Evolutionary conservation across 352 stramenopile species (phyloP).

Genomic region (Albugo candida): DNA sequence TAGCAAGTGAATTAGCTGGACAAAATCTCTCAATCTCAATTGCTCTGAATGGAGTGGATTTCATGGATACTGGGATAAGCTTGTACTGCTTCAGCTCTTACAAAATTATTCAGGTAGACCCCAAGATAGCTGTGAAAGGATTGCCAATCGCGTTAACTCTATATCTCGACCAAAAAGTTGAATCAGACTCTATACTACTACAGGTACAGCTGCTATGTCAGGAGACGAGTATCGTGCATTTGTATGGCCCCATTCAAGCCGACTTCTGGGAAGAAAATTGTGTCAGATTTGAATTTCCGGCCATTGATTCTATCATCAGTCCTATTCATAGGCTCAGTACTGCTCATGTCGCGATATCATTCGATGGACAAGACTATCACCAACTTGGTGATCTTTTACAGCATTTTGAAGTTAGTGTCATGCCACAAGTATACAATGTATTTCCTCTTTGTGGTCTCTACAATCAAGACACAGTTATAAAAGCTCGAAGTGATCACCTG

Average conservation of each 20-base stretch:
- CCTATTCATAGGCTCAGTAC: slow-evolving; percentile 15
- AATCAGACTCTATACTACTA: slow-evolving; percentile 24
- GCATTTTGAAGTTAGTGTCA: slow-evolving; percentile 35
- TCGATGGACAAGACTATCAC: slow-evolving; percentile 30
- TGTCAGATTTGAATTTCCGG: slow-evolving; percentile 24
- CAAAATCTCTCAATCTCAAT: slow-evolving; percentile 30
- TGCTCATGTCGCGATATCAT: slow-evolving; percentile 26
- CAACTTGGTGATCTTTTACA: slow-evolving; percentile 21
- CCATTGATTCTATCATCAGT: slow-evolving; percentile 15
- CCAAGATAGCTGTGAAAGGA: slow-evolving; percentile 29
- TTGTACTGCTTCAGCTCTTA: slow-evolving; percentile 41
- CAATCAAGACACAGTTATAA: slow-evolving; percentile 24
- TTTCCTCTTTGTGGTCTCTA: slow-evolving; percentile 23
- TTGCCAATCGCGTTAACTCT: slow-evolving; percentile 26
- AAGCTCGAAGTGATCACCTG: slow-evolving; percentile 22
- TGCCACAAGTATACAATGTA: slow-evolving; percentile 26
- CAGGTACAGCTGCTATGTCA: slow-evolving; percentile 19
- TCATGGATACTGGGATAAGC: slow-evolving; percentile 21
- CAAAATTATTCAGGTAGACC: slow-evolving; percentile 21
- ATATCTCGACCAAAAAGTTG: slow-evolving; percentile 18
- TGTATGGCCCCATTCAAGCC: slow-evolving; percentile 22
- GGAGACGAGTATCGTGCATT: slow-evolving; percentile 1
- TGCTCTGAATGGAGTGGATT: slow-evolving; percentile 44
- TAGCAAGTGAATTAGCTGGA: slow-evolving; percentile 23
- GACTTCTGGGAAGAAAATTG: slow-evolving; percentile 16